Percentiles rank a stretch among this genome's conserved stretches.
Evolutionary conservation across 306 rosid species (phyloP).

Genomic region (Quercus variabilis): DNA sequence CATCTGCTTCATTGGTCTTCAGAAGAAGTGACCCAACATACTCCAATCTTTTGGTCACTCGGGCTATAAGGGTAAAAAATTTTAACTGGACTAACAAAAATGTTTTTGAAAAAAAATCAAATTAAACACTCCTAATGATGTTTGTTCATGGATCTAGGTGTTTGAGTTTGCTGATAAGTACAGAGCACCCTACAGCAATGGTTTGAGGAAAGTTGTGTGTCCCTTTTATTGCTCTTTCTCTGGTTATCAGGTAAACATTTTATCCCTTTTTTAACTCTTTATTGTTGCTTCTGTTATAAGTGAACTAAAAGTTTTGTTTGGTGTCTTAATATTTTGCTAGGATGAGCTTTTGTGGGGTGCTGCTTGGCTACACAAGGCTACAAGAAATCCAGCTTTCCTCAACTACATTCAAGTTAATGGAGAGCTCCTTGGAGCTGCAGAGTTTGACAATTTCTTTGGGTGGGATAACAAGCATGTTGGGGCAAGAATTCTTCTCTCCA

Average conservation of each 20-base stretch:
- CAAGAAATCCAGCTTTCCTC: slow-evolving; percentile 64
- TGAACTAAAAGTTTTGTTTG: background rate
- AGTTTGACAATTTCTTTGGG: slow-evolving; percentile 75
- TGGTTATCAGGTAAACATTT: slow-evolving; percentile 61
- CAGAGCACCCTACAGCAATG: slow-evolving; percentile 75
- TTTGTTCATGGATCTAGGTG: slow-evolving; percentile 46
- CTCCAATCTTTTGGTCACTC: slow-evolving; percentile 52
- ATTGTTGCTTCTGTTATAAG: background rate
- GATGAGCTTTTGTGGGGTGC: slow-evolving; percentile 98
- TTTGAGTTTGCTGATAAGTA: slow-evolving; percentile 82
- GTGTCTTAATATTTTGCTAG: slow-evolving; percentile 21
- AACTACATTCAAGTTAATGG: slow-evolving; percentile 82
- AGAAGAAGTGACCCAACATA: slow-evolving; percentile 68
- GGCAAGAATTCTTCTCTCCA: slow-evolving; percentile 87
- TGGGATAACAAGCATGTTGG: slow-evolving; percentile 99
- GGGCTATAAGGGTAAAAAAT: slow-evolving; percentile 63
- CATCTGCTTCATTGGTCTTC: slow-evolving; percentile 78
- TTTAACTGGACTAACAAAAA: background rate
- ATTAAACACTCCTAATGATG: background rate
- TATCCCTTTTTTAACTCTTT: background rate
- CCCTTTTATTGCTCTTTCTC: slow-evolving; percentile 89
- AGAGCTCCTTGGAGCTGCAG: slow-evolving; percentile 75
- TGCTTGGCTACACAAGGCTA: slow-evolving; percentile 95
- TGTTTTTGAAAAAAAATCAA: background rate
- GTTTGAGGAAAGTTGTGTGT: slow-evolving; percentile 64